These are phyloP conservation scores for Calonectria leucothoes DNA, from an alignment of 2,329 filamentous ascomycete species.

Conservation along the genomic window DNA sequence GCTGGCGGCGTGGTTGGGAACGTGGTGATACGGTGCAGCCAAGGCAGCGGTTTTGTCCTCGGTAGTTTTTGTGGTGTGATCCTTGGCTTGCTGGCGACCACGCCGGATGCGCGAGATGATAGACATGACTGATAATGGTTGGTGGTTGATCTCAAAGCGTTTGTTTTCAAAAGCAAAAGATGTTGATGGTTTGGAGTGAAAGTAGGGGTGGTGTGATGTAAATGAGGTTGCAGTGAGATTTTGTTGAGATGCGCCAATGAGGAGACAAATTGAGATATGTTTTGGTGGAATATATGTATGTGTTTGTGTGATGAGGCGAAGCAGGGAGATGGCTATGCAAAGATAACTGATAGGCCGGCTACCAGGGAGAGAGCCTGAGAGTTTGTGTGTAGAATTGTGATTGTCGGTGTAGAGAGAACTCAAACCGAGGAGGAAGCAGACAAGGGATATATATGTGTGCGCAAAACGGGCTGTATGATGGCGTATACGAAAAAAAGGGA, in stretches of 20 bases:
- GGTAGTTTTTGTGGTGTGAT: slow-evolving; percentile 60
- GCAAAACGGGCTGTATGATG: not conserved
- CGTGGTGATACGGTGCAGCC: slow-evolving; percentile 64
- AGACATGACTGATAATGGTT: slow-evolving; percentile 57
- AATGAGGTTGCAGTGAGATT: not conserved
- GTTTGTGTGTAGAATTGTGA: not conserved
- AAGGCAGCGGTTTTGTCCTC: slow-evolving; percentile 59
- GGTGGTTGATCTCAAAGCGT: slow-evolving; percentile 13
- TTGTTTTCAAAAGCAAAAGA: not conserved
- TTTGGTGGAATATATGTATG: not conserved
- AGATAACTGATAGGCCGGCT: not conserved
- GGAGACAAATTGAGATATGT: not conserved
- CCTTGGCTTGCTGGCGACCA: slow-evolving; percentile 66
- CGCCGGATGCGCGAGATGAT: slow-evolving; percentile 66
- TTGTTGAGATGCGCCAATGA: not conserved
- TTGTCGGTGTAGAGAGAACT: not conserved
- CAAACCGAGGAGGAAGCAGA: not conserved
- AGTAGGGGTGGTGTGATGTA: not conserved
- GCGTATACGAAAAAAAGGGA: not conserved
- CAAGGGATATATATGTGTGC: slow-evolving; percentile 6
- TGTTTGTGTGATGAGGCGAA: not conserved
- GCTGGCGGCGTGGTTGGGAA: slow-evolving; percentile 70
- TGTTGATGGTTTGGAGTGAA: not conserved
- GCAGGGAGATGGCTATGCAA: not conserved
- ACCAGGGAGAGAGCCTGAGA: not conserved